Evolutionary conservation across 179 eudicot species (phyloP), one percentile per base, ranked within the genome.

Genomic region (Gypsophila paniculata): DNA sequence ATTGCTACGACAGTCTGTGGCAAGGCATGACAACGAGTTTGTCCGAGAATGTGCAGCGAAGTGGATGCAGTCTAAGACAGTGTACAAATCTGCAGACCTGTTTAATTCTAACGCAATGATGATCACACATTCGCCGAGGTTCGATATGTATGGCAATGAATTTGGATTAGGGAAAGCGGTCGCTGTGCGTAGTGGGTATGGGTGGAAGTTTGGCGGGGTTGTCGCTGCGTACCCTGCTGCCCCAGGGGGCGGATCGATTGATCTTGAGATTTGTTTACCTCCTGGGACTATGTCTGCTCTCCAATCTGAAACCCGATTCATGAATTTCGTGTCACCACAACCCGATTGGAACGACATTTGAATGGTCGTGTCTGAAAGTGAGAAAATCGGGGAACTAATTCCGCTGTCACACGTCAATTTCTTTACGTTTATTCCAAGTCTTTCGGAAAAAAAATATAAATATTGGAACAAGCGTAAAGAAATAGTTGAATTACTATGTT

Each of bases 91-190:
- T n/a, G 52, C 26, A 0, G 11, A 58, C 8, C 5, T 38, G 19
- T 64, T 65, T 7, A 38, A 65, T 64, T 15, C 26, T 6, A 73
- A 64, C 51, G 15, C 34, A 11, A 21, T 64, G 17, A 36, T 52
- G 55, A 22, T 73, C 21, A 51, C 34, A 38, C 54, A 51, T 34
- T 65, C 70, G 0, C 76, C 76, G 5, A 22, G 54, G 14, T 73
- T 73, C 9, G 63, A 64, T 38, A 17, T 36, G 53, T 73, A 73
- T 19, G 70, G 70, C 25, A 73, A 64, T 36, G 76, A 73, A 21
- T 73, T 73, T 25, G 70, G 76, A 19, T 18, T 73, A 1, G 76
- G 76, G 54, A 73, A 73, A 42, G 39, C 76, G 23, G 8, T 69
- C 23, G 72, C 72, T 0, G 63, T 69, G 19, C 3, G 72, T n/a